Base-by-base conservation (phyloP, 2,329 filamentous ascomycete species). In the Colletotrichum neosansevieriae region DNA sequence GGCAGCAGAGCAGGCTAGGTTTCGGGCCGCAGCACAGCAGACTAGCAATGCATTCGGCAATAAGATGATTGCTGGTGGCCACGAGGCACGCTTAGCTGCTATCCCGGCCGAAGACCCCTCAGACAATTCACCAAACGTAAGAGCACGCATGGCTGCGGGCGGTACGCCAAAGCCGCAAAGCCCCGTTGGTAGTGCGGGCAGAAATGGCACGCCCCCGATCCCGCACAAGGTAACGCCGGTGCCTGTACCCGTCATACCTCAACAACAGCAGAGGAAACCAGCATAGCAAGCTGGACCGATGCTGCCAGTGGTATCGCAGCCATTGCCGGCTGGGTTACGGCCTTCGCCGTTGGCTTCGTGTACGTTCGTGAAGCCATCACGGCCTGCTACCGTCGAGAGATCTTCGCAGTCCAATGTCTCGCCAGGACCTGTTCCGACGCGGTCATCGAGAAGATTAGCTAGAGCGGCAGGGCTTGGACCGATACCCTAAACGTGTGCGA, bases 1-100 rank as follows among this genome's bases (percentile, higher is more conserved):
- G 21, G 54, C 60, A 85, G 53, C 76, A 85, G 74, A 86, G 59
- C 84, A 86, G 74, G 83, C 84, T 7, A 83, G 84, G 62, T 84
- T 83, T 3, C 76, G 83, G 29, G 80, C 82, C 13, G 82, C 82
- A 15, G 82, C 82, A 0, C 81, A 83, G 58, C 81, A 83, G 69
- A 77, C 80, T 32, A 79, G 79, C 21, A 75, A 76, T 66, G 79
- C 80, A 65, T 81, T 82, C 63, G 77, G 77, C 19, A 79, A 82
- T 53, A 82, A 80, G 73, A 78, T 81, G 51, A 54, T 73, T 12
- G 88, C 78, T 60, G 51, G 93, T 79, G 68, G 84, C 78, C 66
- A 83, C 66, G 71, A 79, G 4, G 71, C 77, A 0, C 79, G 79
- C 17, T 73, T 82, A 19, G 76, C 76, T n/a, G 79, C 79, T 19